These are phyloP conservation scores for Talaromyces amestolkiae DNA, from an alignment of 2,329 filamentous ascomycete species.

Conservation along the genomic window DNA sequence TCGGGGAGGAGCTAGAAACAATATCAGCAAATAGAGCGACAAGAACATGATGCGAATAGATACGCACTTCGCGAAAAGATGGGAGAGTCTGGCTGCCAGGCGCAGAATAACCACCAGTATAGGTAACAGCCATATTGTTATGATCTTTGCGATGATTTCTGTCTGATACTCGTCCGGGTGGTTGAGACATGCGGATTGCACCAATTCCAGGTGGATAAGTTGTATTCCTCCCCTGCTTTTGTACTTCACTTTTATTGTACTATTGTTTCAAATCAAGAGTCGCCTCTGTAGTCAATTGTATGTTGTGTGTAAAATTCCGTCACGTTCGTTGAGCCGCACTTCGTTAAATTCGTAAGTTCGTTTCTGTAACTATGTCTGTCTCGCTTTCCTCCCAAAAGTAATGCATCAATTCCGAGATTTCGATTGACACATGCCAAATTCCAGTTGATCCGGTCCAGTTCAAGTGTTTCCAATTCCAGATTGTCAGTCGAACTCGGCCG, in stretches of 20 bases:
- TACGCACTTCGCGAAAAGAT: constrained; percentile 19
- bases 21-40: background rate
- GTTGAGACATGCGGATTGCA: constrained; percentile 20
- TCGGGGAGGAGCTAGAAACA: constrained; percentile 37
- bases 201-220: background rate
- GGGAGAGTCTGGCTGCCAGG: constrained; percentile 19
- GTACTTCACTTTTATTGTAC: background rate
- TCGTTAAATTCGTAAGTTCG: constrained; percentile 6
- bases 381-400: background rate
- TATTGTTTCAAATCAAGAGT: background rate
- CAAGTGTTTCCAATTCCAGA: constrained; percentile 7
- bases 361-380: background rate
- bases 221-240: background rate
- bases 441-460: background rate
- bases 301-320: background rate
- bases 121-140: constrained; percentile 17
- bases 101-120: constrained; percentile 13
- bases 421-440: background rate
- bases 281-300: background rate
- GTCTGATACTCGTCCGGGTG: constrained; percentile 11
- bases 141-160: constrained; percentile 15
- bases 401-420: background rate
- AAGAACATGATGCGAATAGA: background rate
- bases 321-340: background rate
- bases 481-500: constrained; percentile 5